These are phyloP conservation scores for Alternaria infectoria DNA, from an alignment of 2,329 filamentous ascomycete genomes.

Conservation along the genomic window DNA sequence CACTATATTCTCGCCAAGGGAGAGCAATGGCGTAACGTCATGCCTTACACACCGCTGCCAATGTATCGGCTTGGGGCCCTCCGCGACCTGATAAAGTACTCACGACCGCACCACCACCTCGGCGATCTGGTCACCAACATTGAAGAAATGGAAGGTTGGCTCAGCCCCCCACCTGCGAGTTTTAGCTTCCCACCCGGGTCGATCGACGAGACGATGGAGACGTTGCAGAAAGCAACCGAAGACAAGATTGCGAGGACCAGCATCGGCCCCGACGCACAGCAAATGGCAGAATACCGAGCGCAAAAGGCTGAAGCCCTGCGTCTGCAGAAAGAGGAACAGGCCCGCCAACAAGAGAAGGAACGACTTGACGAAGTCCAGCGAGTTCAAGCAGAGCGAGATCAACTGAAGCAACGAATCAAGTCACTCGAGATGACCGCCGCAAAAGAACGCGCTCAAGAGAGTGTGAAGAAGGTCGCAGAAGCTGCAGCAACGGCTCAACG, in stretches of 20 bases:
- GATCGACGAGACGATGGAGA: not conserved
- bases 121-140: not conserved
- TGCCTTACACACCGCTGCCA: conserved; percentile 9
- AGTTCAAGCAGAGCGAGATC: not conserved
- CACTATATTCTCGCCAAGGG: not conserved
- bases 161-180: not conserved
- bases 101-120: not conserved
- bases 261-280: not conserved
- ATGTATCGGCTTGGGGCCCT: not conserved
- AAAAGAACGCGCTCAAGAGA: not conserved
- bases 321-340: not conserved
- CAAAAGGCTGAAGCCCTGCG: not conserved
- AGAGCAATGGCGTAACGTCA: conserved; percentile 3
- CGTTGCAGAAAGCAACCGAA: not conserved
- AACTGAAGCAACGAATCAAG: not conserved
- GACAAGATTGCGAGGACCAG: not conserved
- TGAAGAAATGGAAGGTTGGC: conserved; percentile 9
- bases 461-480: not conserved
- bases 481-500: not conserved
- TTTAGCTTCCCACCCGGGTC: not conserved
- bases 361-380: not conserved
- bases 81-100: not conserved
- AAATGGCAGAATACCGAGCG: not conserved
- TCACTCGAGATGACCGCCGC: not conserved
- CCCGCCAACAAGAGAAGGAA: not conserved